Conservation (phyloP, 2,329 filamentous ascomycete genomes). For the Trichoderma breve region DNA sequence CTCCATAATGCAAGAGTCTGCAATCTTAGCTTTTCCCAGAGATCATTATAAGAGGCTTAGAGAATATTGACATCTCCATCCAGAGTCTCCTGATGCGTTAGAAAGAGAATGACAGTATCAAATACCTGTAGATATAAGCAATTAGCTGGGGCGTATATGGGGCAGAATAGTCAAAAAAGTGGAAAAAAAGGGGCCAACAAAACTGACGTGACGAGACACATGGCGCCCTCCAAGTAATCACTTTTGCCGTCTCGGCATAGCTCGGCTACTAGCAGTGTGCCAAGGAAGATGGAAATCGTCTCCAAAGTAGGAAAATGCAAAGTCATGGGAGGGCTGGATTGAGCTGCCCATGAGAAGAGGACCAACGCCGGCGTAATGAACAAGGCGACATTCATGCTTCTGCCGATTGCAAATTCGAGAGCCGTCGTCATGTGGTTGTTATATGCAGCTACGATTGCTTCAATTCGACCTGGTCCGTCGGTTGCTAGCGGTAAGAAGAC, state of each 20-base stretch:
- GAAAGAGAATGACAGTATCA: constrained; percentile 18
- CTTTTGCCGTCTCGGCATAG: constrained; percentile 18
- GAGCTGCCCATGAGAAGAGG: constrained; percentile 15
- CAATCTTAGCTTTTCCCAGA: not conserved
- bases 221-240: constrained; percentile 11
- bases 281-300: constrained; percentile 15
- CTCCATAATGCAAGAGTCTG: not conserved
- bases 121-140: not conserved
- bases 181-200: not conserved
- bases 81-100: not conserved
- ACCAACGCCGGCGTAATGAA: constrained; percentile 13
- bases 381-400: constrained; percentile 16
- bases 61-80: no score
- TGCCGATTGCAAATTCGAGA: constrained; percentile 14
- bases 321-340: constrained; percentile 1
- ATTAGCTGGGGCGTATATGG: not conserved
- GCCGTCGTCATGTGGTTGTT: constrained; percentile 2
- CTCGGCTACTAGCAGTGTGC: constrained; percentile 8
- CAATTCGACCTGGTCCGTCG: constrained; percentile 8
- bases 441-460: constrained; percentile 13
- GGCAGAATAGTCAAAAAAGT: not conserved
- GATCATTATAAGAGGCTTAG: not conserved
- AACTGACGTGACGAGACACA: constrained; percentile 16
- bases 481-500: constrained; percentile 5
- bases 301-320: constrained; percentile 14